A percentile compares a stretch with the other conserved stretches of the same genome.
Conservation (phyloP, 495 filamentous ascomycete genomes). For the Aspergillus cristatus region DNA sequence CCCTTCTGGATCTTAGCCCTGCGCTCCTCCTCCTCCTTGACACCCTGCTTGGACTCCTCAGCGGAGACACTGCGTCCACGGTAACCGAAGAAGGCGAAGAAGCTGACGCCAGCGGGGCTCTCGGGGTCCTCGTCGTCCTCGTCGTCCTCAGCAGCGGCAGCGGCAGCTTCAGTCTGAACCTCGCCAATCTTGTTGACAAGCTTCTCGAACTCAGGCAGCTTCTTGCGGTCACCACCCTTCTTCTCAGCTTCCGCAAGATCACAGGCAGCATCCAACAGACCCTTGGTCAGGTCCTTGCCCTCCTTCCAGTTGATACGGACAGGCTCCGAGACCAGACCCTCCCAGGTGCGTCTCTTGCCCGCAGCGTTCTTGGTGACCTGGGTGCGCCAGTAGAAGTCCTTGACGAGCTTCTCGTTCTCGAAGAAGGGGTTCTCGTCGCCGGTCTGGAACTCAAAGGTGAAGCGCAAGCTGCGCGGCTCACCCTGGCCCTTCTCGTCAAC, state of each 20-base stretch:
- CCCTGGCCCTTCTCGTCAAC: conserved; percentile 48
- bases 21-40: conserved; percentile 47
- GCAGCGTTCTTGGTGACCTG: conserved; percentile 22
- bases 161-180: conserved; percentile 15
- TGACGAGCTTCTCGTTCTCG: conserved; percentile 63
- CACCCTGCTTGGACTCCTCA: conserved; percentile 55
- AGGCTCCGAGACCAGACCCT: conserved; percentile 73
- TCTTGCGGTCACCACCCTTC: conserved; percentile 29
- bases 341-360: conserved; percentile 48
- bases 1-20: conserved; percentile 46
- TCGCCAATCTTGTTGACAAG: conserved; percentile 38
- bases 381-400: conserved; percentile 79
- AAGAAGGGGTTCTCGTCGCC: conserved; percentile 62
- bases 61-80: conserved; percentile 54
- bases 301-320: conserved; percentile 83
- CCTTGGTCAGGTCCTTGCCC: conserved; percentile 71
- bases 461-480: conserved; percentile 39
- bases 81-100: conserved; percentile 86
- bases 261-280: conserved; percentile 61
- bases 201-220: conserved; percentile 43
- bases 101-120: conserved; percentile 54
- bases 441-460: conserved; percentile 36
- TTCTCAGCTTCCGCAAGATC: conserved; percentile 59
- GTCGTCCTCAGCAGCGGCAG: conserved; percentile 18
- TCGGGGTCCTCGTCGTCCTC: conserved; percentile 38